phyloP scores from a whole-genome alignment of 2,329 filamentous ascomycete genomes.

The Blastomyces percursus region DNA sequence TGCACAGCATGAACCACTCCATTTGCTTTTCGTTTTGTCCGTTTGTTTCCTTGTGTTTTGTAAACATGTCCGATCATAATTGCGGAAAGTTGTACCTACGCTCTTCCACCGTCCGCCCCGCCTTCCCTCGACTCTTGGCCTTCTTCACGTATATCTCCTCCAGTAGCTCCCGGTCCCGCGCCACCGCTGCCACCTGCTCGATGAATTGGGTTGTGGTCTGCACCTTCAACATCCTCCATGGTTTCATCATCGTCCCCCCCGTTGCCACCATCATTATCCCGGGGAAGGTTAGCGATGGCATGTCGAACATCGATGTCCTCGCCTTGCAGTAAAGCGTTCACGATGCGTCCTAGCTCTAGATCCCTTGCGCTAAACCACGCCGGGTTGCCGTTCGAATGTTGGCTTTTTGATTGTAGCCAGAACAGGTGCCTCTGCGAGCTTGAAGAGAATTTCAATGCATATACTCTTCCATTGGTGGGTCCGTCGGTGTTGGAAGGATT shows the following conservation, averaged over 20 bases:
- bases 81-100: conserved; percentile 66
- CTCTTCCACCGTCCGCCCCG: conserved; percentile 93
- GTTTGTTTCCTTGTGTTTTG: not conserved
- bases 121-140: conserved; percentile 81
- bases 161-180: conserved; percentile 75
- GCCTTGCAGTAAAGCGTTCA: conserved; percentile 73
- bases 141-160: conserved; percentile 83
- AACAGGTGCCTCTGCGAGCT: conserved; percentile 87
- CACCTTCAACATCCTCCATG: conserved; percentile 64
- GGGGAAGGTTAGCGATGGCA: conserved; percentile 57
- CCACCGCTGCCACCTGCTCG: conserved; percentile 59
- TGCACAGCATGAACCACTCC: not conserved
- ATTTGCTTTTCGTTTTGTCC: not conserved
- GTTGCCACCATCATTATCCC: conserved; percentile 37
- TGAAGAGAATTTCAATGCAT: conserved; percentile 84
- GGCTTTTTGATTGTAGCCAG: conserved; percentile 88
- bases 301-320: conserved; percentile 71
- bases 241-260: conserved; percentile 60
- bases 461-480: conserved; percentile 73
- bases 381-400: conserved; percentile 58
- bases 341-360: conserved; percentile 75
- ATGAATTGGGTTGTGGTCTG: conserved; percentile 46
- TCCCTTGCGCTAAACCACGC: conserved; percentile 78
- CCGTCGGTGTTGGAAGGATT: conserved; percentile 52
- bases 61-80: conserved; percentile 3